Base-by-base conservation (phyloP, 2,329 filamentous ascomycete species). In the Xylaria sp. region DNA sequence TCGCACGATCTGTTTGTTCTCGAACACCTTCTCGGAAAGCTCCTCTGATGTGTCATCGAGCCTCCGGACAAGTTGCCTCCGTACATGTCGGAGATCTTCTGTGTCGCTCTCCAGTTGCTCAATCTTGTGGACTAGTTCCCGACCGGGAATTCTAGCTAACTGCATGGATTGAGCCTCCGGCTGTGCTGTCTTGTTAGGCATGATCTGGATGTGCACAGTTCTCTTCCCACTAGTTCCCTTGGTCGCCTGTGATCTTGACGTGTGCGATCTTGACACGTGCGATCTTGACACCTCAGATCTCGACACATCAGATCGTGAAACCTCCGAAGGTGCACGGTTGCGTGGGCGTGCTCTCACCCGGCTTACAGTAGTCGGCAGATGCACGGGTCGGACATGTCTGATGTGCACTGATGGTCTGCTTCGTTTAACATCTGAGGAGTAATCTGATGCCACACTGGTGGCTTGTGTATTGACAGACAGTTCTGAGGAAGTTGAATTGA, bases 381-480 rank as follows among this genome's bases (percentile, higher is more conserved):
- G 71, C 9, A 75, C 75, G 43, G 73, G 75, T 30, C 77, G 76
- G 10, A 76, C 71, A 66, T 78, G 77, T 62, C 76, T 77, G 23
- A 74, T 63, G 32, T 76, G 74, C 34, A 72, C 68, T 2, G 72
- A 71, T 13, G 70, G 72, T 55, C 72, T 73, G 8, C 70, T 61
- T 12, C 66, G 64, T 39, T 73, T 74, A 41, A 65, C 70, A 39
- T 69, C 63, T 23, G 71, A 72, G 56, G 71, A 72, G 58, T 60
- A 65, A 62, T 76, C 77, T 8, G 80, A 81, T 65, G 75, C 72
- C 43, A 81, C 77, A 28, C 78, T 81, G 7, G 80, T 81, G 36
- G 80, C 80, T 57, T 81, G 74, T 3, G 80, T 81, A 69, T 77
- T 81, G 57, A 76, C 69, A 7, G 80, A 81, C 39, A 81, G 75